Evolutionary conservation across 495 filamentous ascomycete genomes (phyloP).

Genomic region (Podospora tetraspora): DNA sequence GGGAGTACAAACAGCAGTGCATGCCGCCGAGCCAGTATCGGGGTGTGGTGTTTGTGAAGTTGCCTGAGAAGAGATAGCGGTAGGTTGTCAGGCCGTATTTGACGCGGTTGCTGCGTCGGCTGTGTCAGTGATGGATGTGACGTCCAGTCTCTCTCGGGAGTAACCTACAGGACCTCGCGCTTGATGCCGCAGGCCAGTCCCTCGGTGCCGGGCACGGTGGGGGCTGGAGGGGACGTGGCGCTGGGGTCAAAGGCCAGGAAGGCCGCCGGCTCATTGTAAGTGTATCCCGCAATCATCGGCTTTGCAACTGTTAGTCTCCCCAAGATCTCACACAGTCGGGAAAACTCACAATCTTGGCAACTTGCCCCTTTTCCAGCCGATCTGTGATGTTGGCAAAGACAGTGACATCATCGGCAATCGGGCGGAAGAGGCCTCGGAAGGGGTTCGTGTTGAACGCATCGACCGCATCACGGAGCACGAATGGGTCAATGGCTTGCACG

Average conservation of each 20-base stretch:
- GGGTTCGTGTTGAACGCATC: not conserved
- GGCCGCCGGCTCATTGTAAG: conserved; percentile 16
- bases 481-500: conserved; percentile 39
- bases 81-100: conserved; percentile 23
- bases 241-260: conserved; percentile 10
- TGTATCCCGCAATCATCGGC: conserved; percentile 13
- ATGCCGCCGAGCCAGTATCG: conserved; percentile 38
- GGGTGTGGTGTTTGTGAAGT: conserved; percentile 35
- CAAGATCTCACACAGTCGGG: not conserved
- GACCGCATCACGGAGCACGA: not conserved
- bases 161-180: not conserved
- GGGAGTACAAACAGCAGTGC: conserved; percentile 23
- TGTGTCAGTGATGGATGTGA: not conserved
- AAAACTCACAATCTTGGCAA: conserved; percentile 14
- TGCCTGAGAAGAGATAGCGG: conserved; percentile 34
- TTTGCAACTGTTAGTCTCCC: not conserved
- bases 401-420: conserved; percentile 25
- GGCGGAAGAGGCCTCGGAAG: conserved; percentile 19
- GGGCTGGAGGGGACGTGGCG: not conserved
- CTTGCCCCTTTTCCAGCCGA: conserved; percentile 17
- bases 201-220: not conserved
- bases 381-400: conserved; percentile 29
- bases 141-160: not conserved
- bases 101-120: conserved; percentile 4
- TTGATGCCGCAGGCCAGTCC: conserved; percentile 9